A percentile compares a stretch with the other conserved stretches of the same genome.
Evolutionary conservation across 352 stramenopile species (phyloP).

Genomic region (Globisporangium spinosum): DNA sequence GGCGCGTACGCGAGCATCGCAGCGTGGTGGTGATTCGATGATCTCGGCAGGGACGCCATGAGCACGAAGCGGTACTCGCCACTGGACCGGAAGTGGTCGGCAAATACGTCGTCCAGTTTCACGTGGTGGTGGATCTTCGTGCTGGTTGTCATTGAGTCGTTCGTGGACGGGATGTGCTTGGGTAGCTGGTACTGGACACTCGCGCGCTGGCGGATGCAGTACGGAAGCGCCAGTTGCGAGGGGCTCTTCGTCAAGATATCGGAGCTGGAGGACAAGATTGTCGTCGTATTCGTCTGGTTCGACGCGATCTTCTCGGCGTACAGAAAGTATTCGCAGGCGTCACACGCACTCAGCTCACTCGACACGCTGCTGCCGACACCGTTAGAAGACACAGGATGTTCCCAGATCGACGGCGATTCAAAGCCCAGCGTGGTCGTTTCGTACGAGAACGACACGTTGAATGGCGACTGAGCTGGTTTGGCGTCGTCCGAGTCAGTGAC

Average conservation of each 20-base stretch:
- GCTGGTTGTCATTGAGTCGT: not conserved
- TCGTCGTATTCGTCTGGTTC: not conserved
- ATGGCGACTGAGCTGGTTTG: not conserved
- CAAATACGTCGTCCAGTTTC: slow-evolving; percentile 24
- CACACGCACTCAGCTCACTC: slow-evolving; percentile 7
- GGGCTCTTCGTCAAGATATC: not conserved
- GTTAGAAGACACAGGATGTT: not conserved
- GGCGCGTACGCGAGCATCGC: slow-evolving; percentile 29
- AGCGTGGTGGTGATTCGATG: slow-evolving; percentile 24
- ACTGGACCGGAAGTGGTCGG: slow-evolving; percentile 26
- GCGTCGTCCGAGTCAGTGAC: slow-evolving; percentile 1
- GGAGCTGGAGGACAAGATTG: not conserved
- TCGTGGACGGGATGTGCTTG: not conserved
- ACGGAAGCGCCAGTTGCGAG: slow-evolving; percentile 18
- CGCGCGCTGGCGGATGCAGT: slow-evolving; percentile 21
- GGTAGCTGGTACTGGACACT: slow-evolving; percentile 25
- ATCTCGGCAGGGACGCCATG: slow-evolving; percentile 24
- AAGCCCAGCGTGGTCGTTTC: slow-evolving; percentile 22
- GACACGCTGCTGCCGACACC: not conserved
- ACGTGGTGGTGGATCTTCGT: slow-evolving; percentile 7
- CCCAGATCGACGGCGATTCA: slow-evolving; percentile 18
- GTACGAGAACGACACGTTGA: slow-evolving; percentile 21
- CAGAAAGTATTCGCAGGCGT: slow-evolving; percentile 28
- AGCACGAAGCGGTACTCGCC: slow-evolving; percentile 34
- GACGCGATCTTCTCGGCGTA: slow-evolving; percentile 23